Evolutionary conservation across 2,329 filamentous ascomycete genomes (phyloP).

Genomic region (Lasiodiplodia sp.): DNA sequence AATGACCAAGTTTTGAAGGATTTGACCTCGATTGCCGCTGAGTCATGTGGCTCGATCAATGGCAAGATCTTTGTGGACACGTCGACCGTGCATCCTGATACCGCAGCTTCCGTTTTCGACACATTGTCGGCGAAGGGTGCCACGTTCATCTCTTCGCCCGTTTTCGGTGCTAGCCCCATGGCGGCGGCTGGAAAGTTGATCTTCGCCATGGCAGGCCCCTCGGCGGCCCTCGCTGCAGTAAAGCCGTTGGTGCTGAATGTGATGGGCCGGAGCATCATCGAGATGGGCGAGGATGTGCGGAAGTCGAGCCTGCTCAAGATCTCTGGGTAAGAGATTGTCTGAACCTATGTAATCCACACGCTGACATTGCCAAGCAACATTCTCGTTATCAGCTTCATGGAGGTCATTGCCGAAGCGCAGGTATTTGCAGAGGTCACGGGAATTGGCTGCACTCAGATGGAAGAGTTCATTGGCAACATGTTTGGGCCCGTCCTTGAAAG

Average conservation of each 20-base stretch:
- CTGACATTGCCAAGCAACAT: not conserved
- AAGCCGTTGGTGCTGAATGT: not conserved
- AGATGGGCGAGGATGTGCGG: not conserved
- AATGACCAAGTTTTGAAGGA: not conserved
- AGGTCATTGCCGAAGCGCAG: constrained; percentile 42
- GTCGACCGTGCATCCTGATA: not conserved
- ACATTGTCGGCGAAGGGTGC: not conserved
- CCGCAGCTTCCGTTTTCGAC: not conserved
- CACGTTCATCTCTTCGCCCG: not conserved
- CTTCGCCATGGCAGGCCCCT: not conserved
- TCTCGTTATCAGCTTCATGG: constrained; percentile 32
- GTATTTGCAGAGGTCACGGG: constrained; percentile 44
- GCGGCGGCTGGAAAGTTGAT: not conserved
- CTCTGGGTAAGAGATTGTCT: not conserved
- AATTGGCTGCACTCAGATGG: constrained; percentile 36
- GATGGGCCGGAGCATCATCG: not conserved
- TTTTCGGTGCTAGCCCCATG: not conserved
- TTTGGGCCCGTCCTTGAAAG: constrained; percentile 40
- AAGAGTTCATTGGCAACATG: constrained; percentile 40
- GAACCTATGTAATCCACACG: no score
- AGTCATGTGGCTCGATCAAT: not conserved
- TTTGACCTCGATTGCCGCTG: not conserved
- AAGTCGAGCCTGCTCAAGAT: constrained; percentile 6
- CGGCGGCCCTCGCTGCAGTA: not conserved
- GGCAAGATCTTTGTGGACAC: not conserved